Conservation (phyloP, 225 moss, liverwort and hornwort genomes). For the Polytrichum formosum region DNA sequence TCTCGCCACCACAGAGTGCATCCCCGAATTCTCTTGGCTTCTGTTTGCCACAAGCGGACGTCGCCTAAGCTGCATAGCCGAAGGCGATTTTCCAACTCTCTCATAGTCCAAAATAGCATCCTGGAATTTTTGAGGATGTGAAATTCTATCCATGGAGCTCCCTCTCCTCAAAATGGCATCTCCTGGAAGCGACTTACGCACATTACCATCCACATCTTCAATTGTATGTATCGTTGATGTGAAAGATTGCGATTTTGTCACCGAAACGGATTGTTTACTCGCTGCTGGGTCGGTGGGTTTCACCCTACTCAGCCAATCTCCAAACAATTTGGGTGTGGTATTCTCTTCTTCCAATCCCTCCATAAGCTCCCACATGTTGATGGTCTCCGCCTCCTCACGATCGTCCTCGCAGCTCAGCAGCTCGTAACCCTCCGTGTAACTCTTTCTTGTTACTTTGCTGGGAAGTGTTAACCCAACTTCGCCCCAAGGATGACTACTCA, state of each 20-base stretch:
- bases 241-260: no score
- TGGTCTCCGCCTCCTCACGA: constrained; percentile 20
- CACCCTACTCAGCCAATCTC: constrained; percentile 18
- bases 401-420: constrained; percentile 2
- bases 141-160: constrained; percentile 19
- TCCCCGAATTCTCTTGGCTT: constrained; percentile 30
- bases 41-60: constrained; percentile 36
- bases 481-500: constrained; percentile 4
- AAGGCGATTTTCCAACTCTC: constrained; percentile 4
- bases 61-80: constrained; percentile 31
- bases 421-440: constrained; percentile 2
- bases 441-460: constrained; percentile 1
- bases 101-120: constrained; percentile 10
- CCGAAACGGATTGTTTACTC: constrained; percentile 5
- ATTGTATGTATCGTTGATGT: constrained; percentile 29
- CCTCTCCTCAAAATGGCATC: constrained; percentile 19
- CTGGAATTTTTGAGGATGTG: constrained; percentile 6
- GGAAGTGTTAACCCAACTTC: constrained; percentile 2
- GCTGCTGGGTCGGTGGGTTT: background rate
- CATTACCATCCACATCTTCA: constrained; percentile 43
- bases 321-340: constrained; percentile 18
- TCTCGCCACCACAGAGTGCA: constrained; percentile 26
- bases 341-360: constrained; percentile 40
- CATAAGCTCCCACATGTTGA: constrained; percentile 46
- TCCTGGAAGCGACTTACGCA: constrained; percentile 10